Evolutionary conservation across 768 basidiomycete genomes (phyloP).

Genomic region (Tricholoma hemisulphureum): DNA sequence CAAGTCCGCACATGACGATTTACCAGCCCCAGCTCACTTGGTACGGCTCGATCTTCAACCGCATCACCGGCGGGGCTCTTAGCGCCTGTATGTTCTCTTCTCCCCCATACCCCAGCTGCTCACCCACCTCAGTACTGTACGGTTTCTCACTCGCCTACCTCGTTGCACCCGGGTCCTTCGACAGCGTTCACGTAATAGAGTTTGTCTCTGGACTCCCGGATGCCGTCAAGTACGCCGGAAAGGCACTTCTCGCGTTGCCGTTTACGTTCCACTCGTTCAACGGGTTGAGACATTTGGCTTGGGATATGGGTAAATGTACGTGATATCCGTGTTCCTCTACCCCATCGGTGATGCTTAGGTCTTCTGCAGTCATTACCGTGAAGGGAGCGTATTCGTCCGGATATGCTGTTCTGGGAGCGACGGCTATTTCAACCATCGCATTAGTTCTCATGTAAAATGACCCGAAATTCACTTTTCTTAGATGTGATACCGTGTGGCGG

Average conservation of each 20-base stretch:
- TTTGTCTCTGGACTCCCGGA: constrained; percentile 70
- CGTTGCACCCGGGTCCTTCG: constrained; percentile 75
- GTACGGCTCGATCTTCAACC: constrained; percentile 82
- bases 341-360: background rate
- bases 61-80: constrained; percentile 79
- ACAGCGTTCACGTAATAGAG: constrained; percentile 75
- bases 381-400: constrained; percentile 80
- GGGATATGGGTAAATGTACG: constrained; percentile 90
- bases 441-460: constrained; percentile 47
- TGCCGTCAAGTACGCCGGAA: constrained; percentile 71
- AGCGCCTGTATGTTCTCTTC: constrained; percentile 60
- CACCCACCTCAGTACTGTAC: constrained; percentile 65
- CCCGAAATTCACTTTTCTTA: no score
- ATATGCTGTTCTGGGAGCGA: constrained; percentile 80
- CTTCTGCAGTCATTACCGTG: constrained; percentile 64
- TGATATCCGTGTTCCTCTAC: constrained; percentile 18
- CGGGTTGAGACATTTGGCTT: constrained; percentile 84
- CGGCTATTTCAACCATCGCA: constrained; percentile 70
- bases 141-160: constrained; percentile 86
- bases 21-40: constrained; percentile 95
- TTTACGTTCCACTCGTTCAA: constrained; percentile 92
- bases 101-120: background rate
- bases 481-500: no score
- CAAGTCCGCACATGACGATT: constrained; percentile 93
- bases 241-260: constrained; percentile 77